Evolutionary conservation across 108 stramenopile species (phyloP).

Genomic region (Skeletonema potamos): DNA sequence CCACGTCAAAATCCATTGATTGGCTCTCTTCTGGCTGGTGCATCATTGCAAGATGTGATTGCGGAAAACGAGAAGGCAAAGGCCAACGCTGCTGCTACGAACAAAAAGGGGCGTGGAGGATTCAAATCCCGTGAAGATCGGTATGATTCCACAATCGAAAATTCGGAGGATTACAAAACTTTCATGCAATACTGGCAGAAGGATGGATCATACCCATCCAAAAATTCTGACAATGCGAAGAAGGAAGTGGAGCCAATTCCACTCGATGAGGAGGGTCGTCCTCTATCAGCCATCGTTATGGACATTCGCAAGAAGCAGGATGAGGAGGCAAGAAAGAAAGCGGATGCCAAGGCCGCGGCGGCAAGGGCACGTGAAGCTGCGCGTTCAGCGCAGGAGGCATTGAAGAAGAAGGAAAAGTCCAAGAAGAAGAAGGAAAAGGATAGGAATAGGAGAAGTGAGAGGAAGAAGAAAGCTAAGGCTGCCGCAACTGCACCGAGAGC

Average conservation of each 20-base stretch:
- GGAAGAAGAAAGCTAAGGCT: conserved; percentile 5
- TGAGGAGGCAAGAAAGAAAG: conserved; percentile 22
- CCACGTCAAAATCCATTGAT: conserved; percentile 20
- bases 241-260: conserved; percentile 4
- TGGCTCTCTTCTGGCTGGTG: conserved; percentile 12
- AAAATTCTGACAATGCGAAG: neutral
- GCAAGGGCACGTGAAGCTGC: conserved; percentile 36
- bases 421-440: conserved; percentile 26
- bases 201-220: conserved; percentile 10
- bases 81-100: neutral
- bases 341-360: conserved; percentile 31
- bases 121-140: conserved; percentile 34
- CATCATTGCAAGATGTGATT: conserved; percentile 11
- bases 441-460: conserved; percentile 1
- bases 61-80: conserved; percentile 7
- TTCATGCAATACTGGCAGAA: conserved; percentile 25
- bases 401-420: conserved; percentile 5
- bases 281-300: conserved; percentile 34
- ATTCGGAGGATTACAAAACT: conserved; percentile 38
- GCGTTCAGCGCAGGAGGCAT: conserved; percentile 14
- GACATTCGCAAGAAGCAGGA: conserved; percentile 36
- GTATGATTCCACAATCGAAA: conserved; percentile 46
- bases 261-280: conserved; percentile 46
- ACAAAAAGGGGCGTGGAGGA: conserved; percentile 9
- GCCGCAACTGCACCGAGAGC: neutral